These are phyloP conservation scores for Lasiodiplodia theobromae DNA, from an alignment of 2,329 filamentous ascomycete genomes.

Conservation along the genomic window DNA sequence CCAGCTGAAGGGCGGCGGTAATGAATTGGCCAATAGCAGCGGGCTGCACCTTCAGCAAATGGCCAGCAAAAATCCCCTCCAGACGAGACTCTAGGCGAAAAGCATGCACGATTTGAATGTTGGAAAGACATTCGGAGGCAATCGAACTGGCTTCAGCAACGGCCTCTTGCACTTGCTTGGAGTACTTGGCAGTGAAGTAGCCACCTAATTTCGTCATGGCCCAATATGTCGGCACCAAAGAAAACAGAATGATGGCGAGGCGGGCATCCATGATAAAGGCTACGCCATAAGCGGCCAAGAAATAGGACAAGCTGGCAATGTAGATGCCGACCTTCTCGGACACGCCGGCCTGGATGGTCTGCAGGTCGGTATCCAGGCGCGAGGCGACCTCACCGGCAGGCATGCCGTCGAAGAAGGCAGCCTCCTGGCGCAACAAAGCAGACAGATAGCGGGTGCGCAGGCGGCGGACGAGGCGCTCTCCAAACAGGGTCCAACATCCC, in stretches of 20 bases:
- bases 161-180: constrained; percentile 6
- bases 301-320: constrained; percentile 18
- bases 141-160: constrained; percentile 21
- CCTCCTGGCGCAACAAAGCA: constrained; percentile 12
- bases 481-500: constrained; percentile 26
- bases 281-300: constrained; percentile 17
- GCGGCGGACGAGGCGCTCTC: constrained; percentile 16
- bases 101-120: constrained; percentile 23
- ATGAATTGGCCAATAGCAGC: constrained; percentile 22
- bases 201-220: constrained; percentile 57
- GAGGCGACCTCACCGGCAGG: constrained; percentile 13
- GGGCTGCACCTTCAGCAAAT: constrained; percentile 16
- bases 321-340: constrained; percentile 27
- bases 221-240: constrained; percentile 70
- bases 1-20: constrained; percentile 9
- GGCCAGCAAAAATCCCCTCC: constrained; percentile 18
- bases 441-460: constrained; percentile 16
- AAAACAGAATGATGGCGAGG: constrained; percentile 40
- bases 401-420: constrained; percentile 14
- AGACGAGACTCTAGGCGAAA: constrained; percentile 10
- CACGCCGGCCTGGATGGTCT: constrained; percentile 25
- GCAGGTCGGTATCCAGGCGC: constrained; percentile 13
- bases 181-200: constrained; percentile 17
- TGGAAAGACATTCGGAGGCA: constrained; percentile 16
- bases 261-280: constrained; percentile 23